Conservation (phyloP, 805 yeast genomes). For the Peterozyma xylosa region DNA sequence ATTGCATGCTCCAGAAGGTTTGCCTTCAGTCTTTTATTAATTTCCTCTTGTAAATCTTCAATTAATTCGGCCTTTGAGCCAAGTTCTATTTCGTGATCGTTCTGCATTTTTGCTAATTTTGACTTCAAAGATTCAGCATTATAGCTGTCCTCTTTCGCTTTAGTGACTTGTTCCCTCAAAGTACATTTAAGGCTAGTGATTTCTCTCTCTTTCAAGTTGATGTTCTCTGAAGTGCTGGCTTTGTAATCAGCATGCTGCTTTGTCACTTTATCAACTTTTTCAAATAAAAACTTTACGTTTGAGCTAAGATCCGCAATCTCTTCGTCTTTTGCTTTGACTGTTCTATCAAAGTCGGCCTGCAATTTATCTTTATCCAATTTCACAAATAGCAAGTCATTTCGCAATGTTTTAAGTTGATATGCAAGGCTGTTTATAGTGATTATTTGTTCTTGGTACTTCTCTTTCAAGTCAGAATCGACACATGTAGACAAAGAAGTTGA, state of each 20-base stretch:
- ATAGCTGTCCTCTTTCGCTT: background rate
- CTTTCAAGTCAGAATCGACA: background rate
- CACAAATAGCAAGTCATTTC: background rate
- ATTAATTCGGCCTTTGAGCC: background rate
- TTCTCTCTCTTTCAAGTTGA: background rate
- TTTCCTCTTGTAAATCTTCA: background rate
- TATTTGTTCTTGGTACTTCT: background rate
- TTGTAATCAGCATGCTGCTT: background rate
- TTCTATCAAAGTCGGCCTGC: background rate
- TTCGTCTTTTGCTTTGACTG: background rate
- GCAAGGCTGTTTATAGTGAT: background rate
- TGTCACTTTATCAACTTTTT: background rate
- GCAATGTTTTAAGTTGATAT: background rate
- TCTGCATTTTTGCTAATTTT: background rate
- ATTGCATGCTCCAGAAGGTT: background rate
- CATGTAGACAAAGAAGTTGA: background rate
- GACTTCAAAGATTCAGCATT: background rate
- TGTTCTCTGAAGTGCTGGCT: background rate
- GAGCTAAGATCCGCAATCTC: background rate
- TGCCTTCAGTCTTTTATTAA: background rate
- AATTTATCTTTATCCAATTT: background rate
- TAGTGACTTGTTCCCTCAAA: background rate
- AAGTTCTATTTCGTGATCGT: background rate
- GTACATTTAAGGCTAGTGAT: background rate
- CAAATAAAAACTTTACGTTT: background rate